A percentile compares a stretch with the other conserved stretches of the same genome.
Conservation (phyloP, 306 rosid genomes). For the Quercus dentata region DNA sequence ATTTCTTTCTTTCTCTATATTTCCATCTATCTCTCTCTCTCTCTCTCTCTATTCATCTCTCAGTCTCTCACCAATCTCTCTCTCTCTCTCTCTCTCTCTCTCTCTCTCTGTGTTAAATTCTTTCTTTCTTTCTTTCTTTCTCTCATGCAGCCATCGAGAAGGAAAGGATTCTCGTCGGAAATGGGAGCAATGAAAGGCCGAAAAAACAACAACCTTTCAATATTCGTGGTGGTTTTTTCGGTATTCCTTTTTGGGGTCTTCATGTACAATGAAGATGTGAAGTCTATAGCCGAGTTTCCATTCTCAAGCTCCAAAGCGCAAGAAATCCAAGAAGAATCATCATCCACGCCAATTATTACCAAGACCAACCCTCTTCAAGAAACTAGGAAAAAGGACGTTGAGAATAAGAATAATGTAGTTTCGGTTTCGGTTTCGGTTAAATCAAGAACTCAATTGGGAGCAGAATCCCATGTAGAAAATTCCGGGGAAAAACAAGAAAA, state of each 20-base stretch:
- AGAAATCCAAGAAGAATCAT: conserved; percentile 39
- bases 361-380: conserved; percentile 9
- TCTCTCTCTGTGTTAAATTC: background rate
- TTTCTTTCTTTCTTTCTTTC: conserved; percentile 19
- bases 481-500: conserved; percentile 41
- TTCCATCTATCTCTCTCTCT: conserved; percentile 20
- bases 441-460: conserved; percentile 41
- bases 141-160: conserved; percentile 51
- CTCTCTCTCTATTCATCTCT: background rate
- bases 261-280: conserved; percentile 80
- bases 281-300: conserved; percentile 69
- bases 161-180: conserved; percentile 45
- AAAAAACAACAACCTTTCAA: conserved; percentile 57
- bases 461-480: conserved; percentile 29
- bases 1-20: conserved; percentile 42
- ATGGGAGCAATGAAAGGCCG: conserved; percentile 59
- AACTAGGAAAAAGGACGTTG: conserved; percentile 13
- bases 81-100: conserved; percentile 5
- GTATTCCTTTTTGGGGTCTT: conserved; percentile 72
- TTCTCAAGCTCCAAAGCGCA: conserved; percentile 50
- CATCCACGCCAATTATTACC: background rate
- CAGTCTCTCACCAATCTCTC: conserved; percentile 5
- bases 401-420: conserved; percentile 16
- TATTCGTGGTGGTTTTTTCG: conserved; percentile 53
- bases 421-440: conserved; percentile 27